phyloP scores from a whole-genome alignment of 768 basidiomycete genomes.

The Aureoboletus auriporus region DNA sequence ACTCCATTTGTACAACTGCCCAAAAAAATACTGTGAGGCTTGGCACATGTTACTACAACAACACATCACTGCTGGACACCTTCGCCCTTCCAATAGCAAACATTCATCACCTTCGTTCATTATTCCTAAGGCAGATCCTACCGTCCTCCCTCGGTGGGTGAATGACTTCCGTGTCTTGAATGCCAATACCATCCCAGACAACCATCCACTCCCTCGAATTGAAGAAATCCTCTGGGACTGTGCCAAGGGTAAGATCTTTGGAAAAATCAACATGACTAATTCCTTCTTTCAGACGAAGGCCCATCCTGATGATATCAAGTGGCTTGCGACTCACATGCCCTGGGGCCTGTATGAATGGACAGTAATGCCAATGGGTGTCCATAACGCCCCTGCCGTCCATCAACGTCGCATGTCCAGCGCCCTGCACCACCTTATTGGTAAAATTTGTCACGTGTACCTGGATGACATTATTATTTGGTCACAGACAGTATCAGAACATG shows the following conservation, averaged over 20 bases:
- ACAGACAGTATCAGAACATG: background rate
- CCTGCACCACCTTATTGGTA: slow-evolving; percentile 1
- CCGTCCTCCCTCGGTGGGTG: background rate
- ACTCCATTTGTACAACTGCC: background rate
- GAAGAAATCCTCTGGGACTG: no score
- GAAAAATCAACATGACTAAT: no score
- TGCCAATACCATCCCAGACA: background rate
- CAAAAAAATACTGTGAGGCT: background rate
- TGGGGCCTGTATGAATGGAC: background rate
- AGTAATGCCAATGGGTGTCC: slow-evolving; percentile 10
- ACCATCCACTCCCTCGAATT: background rate
- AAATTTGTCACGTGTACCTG: background rate
- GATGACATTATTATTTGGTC: slow-evolving; percentile 2
- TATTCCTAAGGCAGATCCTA: background rate
- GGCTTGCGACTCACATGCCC: no score
- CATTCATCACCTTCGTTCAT: background rate
- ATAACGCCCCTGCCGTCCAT: slow-evolving; percentile 15
- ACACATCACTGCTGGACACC: background rate
- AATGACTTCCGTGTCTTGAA: background rate
- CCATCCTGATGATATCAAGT: no score
- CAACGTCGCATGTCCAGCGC: slow-evolving; percentile 12
- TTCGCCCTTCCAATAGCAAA: background rate
- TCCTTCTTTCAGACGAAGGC: no score
- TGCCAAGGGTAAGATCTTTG: no score
- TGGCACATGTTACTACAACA: background rate